These are phyloP conservation scores for Pisolithus sp. DNA, from an alignment of 768 basidiomycete genomes.

Conservation along the genomic window DNA sequence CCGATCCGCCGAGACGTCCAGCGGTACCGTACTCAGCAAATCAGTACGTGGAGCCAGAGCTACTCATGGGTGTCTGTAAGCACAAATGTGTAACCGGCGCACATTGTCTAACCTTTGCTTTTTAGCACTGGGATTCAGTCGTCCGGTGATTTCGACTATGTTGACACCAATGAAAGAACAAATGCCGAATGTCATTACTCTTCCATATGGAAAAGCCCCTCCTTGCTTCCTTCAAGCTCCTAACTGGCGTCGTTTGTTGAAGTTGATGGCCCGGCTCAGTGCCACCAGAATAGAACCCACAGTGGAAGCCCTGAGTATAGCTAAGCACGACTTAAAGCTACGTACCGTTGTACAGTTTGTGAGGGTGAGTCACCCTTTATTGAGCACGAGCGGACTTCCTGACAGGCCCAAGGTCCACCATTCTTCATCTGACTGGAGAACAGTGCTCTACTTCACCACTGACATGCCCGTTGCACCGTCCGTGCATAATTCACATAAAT, in stretches of 20 bases:
- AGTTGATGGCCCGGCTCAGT: constrained; percentile 67
- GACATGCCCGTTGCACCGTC: constrained; percentile 56
- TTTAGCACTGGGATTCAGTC: constrained; percentile 61
- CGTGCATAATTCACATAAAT: constrained; percentile 39
- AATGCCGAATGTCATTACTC: constrained; percentile 68
- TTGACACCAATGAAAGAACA: constrained; percentile 42
- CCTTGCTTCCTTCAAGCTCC: constrained; percentile 69
- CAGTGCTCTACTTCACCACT: constrained; percentile 70
- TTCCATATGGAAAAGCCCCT: constrained; percentile 63
- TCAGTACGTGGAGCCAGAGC: constrained; percentile 50
- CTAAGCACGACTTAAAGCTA: constrained; percentile 51
- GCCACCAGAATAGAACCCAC: constrained; percentile 67
- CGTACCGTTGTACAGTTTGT: constrained; percentile 77
- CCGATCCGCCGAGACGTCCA: constrained; percentile 13
- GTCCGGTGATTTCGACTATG: constrained; percentile 47
- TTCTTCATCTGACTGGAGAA: constrained; percentile 58
- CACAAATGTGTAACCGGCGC: constrained; percentile 15
- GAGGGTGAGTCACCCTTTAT: constrained; percentile 41
- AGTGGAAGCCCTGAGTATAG: constrained; percentile 54
- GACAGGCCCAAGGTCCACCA: constrained; percentile 46
- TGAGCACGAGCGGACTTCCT: neutral
- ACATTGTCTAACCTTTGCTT: constrained; percentile 7
- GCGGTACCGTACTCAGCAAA: constrained; percentile 20
- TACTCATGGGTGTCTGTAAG: constrained; percentile 60
- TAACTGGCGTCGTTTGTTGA: constrained; percentile 68